Percentiles rank a stretch among this genome's conserved stretches.
Evolutionary conservation across 495 filamentous ascomycete species (phyloP).

Genomic region (Bathelium albidoporum): DNA sequence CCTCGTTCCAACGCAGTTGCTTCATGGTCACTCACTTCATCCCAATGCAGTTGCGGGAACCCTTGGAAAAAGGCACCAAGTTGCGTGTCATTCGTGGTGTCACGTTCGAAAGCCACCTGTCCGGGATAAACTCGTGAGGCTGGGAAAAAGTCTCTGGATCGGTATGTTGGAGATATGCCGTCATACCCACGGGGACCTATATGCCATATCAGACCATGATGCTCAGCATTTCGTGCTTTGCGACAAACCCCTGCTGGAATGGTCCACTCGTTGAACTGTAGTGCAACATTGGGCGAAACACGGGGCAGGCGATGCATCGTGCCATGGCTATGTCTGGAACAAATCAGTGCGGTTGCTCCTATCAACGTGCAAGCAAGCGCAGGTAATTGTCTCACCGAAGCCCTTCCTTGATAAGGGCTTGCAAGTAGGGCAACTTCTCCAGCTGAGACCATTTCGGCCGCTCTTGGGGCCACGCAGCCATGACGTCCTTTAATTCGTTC

Average conservation of each 20-base stretch:
- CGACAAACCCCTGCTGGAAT: neutral
- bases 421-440: conserved; percentile 42
- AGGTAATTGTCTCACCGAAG: conserved; percentile 34
- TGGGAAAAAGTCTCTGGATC: conserved; percentile 7
- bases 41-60: no score
- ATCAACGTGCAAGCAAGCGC: no score
- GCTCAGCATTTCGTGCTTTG: neutral
- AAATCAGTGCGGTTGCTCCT: no score
- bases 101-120: conserved; percentile 10
- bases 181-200: conserved; percentile 2
- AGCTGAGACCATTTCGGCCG: conserved; percentile 33
- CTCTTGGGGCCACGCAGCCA: neutral
- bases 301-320: conserved; percentile 1
- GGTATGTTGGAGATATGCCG: conserved; percentile 7
- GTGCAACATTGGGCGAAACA: conserved; percentile 8
- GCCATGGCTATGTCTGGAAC: conserved; percentile 19
- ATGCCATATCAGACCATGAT: neutral
- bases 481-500: conserved; percentile 21
- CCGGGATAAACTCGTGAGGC: conserved; percentile 8
- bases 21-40: no score
- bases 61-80: conserved; percentile 20
- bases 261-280: neutral
- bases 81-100: neutral
- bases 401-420: conserved; percentile 37
- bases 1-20: no score